Base-by-base conservation (phyloP, 495 filamentous ascomycete species). In the Antarctomyces pellizariae region DNA sequence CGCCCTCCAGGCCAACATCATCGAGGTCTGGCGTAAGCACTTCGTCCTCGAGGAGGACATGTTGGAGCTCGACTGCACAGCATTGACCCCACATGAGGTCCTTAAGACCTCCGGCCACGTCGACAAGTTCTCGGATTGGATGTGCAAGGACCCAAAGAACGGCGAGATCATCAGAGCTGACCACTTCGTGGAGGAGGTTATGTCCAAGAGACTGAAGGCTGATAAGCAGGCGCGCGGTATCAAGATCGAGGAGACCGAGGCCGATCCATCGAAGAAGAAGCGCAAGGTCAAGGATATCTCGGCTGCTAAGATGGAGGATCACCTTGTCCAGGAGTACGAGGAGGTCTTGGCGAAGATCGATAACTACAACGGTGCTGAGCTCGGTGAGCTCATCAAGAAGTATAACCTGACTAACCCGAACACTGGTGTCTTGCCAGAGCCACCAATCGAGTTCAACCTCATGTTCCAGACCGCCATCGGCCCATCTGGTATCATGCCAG, bases 71-170 rank as follows among this genome's bases (percentile, higher is more conserved):
- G 78, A 89, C 47, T 82, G 74, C 47, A 77, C 67, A 7, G 75
- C 75, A 47, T 46, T 89, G 37, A 89, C 78, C 28, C 86, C 86
- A 13, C 62, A 79, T 33, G 76, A 84, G 21, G 77, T 95, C 7
- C 59, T 97, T 24, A 91, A 93, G 64, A 95, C 86, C 13, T 79
- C 71, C 44, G 86, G 89, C 32, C 86, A 97, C 51, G 86, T 95
- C 28, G 86, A 93, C 37, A 89, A 89, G 49, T 97, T 95, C 47
- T 75, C 80, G 38, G 89, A 95, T 48, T 93, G 78, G 78, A 92
- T 93, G 83, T 90, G 80, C 67, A 93, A 93, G 51, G 86, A 97
- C 48, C 80, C 82, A 28, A 86, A 90, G 57, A 86, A 73, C 38
- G 86, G 86, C 42, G 89, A 95, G 55, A 89, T 93, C 32, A 71